Percentiles rank a stretch among this genome's conserved stretches.
phyloP scores from a whole-genome alignment of 768 basidiomycete genomes.

The Boletus rufocinnamomeus region DNA sequence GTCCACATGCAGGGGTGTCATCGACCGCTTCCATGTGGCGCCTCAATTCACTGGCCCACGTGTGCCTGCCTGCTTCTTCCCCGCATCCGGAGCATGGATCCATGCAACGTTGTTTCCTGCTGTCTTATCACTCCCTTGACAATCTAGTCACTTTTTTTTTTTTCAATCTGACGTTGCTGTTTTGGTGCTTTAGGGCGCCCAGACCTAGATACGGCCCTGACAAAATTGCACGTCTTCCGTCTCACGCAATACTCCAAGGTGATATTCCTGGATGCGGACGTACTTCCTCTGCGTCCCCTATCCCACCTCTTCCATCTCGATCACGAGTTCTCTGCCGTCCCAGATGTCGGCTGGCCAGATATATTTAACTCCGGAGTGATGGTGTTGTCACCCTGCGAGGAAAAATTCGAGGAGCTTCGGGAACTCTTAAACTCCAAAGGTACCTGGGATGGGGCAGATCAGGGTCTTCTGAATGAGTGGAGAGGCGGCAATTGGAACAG shows the following conservation, averaged over 20 bases:
- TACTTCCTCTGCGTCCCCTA: slow-evolving; percentile 84
- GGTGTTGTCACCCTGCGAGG: slow-evolving; percentile 78
- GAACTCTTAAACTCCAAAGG: slow-evolving; percentile 75
- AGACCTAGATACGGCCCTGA: slow-evolving; percentile 91
- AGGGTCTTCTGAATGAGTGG: slow-evolving; percentile 97
- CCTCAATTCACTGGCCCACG: slow-evolving; percentile 15
- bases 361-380: slow-evolving; percentile 98
- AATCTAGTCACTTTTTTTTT: neutral
- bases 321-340: slow-evolving; percentile 87
- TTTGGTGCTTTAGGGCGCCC: slow-evolving; percentile 69
- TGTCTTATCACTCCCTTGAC: slow-evolving; percentile 14
- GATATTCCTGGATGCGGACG: slow-evolving; percentile 91
- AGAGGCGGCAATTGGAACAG: slow-evolving; percentile 83
- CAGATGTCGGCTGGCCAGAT: slow-evolving; percentile 99
- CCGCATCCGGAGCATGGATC: slow-evolving; percentile 11
- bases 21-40: slow-evolving; percentile 8
- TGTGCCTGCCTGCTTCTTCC: slow-evolving; percentile 6
- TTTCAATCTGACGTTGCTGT: slow-evolving; percentile 15
- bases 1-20: neutral
- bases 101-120: slow-evolving; percentile 24
- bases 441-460: slow-evolving; percentile 98
- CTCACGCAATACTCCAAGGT: slow-evolving; percentile 83
- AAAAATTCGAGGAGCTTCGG: slow-evolving; percentile 77
- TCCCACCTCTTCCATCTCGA: slow-evolving; percentile 88
- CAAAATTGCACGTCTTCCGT: slow-evolving; percentile 95